These are phyloP conservation scores for Epichloe gansuensis DNA, from an alignment of 2,329 filamentous ascomycete genomes.

Conservation along the genomic window DNA sequence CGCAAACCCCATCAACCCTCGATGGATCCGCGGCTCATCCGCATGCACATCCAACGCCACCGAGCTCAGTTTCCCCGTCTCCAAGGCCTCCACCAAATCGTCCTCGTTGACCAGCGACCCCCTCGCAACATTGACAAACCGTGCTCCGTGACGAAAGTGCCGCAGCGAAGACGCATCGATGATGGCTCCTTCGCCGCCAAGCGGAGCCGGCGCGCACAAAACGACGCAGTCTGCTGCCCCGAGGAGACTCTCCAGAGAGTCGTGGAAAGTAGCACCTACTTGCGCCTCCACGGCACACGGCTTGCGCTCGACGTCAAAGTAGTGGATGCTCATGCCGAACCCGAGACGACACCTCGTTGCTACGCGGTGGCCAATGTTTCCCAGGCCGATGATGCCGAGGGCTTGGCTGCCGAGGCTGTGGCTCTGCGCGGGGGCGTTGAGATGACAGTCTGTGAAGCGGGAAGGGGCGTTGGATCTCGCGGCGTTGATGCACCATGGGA, in stretches of 20 bases:
- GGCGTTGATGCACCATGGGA: conserved; percentile 50
- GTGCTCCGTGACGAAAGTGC: conserved; percentile 38
- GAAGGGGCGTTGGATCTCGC: conserved; percentile 27
- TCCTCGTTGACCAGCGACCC: conserved; percentile 53
- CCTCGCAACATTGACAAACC: conserved; percentile 54
- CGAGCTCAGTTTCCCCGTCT: conserved; percentile 33
- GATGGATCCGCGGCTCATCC: conserved; percentile 42
- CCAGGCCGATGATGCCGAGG: conserved; percentile 57
- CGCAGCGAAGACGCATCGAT: conserved; percentile 35
- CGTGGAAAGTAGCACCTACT: conserved; percentile 36
- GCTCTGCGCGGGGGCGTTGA: conserved; percentile 42
- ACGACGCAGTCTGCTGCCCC: conserved; percentile 44
- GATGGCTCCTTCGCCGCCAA: conserved; percentile 22
- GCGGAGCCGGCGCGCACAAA: conserved; percentile 42
- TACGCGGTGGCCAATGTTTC: conserved; percentile 50
- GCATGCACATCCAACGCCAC: conserved; percentile 54
- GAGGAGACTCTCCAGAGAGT: conserved; percentile 38
- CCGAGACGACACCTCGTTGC: conserved; percentile 38
- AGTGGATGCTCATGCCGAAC: conserved; percentile 55
- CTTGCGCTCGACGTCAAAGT: conserved; percentile 45
- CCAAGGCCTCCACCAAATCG: conserved; percentile 46
- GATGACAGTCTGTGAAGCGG: conserved; percentile 45
- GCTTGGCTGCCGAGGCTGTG: conserved; percentile 49
- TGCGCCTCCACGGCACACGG: conserved; percentile 26
- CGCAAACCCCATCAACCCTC: conserved; percentile 28